phyloP scores from a whole-genome alignment of 345 rosid genomes.

The Erodium maritimum region DNA sequence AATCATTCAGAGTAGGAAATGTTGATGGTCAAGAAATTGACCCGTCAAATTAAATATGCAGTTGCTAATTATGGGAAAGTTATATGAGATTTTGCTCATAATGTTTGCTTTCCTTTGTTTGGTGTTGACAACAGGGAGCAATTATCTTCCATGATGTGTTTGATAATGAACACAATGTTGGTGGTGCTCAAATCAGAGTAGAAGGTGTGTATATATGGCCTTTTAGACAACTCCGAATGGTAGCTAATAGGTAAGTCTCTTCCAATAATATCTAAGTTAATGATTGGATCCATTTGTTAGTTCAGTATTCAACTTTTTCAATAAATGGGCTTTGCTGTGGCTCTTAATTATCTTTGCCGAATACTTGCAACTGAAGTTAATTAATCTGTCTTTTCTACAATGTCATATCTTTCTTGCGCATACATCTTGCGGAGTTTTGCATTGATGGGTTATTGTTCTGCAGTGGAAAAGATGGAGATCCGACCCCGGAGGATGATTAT shows the following conservation, averaged over 20 bases:
- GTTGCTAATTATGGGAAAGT: background rate
- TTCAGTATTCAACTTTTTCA: too few relatives aligned
- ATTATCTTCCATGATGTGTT: slow-evolving; percentile 92
- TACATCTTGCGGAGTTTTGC: background rate
- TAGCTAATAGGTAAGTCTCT: slow-evolving; percentile 62
- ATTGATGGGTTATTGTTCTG: slow-evolving; percentile 7
- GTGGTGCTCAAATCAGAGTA: slow-evolving; percentile 85
- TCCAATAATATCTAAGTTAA: too few relatives aligned
- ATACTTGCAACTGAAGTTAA: background rate
- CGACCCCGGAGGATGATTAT: slow-evolving; percentile 71
- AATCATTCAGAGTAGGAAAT: background rate
- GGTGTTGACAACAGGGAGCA: slow-evolving; percentile 55
- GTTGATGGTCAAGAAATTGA: background rate
- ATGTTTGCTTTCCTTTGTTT: slow-evolving; percentile 6
- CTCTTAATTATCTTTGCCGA: too few relatives aligned
- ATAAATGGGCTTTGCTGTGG: too few relatives aligned
- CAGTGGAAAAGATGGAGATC: slow-evolving; percentile 74
- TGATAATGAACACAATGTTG: slow-evolving; percentile 79
- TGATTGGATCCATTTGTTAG: too few relatives aligned
- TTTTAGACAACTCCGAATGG: slow-evolving; percentile 93
- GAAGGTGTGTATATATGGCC: slow-evolving; percentile 99
- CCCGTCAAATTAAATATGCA: too few relatives aligned
- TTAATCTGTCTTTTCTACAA: background rate
- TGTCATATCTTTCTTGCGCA: background rate
- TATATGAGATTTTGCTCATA: background rate